These are phyloP conservation scores for Salix exigua DNA, from an alignment of 345 rosid species.

Conservation along the genomic window DNA sequence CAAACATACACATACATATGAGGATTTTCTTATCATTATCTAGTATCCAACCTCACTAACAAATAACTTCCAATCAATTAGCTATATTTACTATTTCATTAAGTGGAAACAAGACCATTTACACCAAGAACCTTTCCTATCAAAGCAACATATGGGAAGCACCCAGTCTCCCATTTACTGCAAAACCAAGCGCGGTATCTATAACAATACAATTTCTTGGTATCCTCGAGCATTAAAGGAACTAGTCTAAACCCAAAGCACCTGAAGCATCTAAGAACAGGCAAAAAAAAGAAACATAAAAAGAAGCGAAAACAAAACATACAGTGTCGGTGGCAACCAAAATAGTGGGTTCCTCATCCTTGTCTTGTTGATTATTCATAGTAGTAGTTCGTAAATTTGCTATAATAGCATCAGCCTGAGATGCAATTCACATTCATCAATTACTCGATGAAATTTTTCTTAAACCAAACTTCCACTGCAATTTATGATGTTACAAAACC, in stretches of 20 bases:
- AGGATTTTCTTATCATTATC: neutral
- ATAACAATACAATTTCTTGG: conserved; percentile 4
- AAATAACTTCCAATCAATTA: neutral
- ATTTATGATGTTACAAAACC: neutral
- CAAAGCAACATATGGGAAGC: too few relatives aligned
- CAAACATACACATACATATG: neutral
- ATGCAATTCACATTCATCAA: conserved; percentile 31
- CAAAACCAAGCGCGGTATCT: neutral
- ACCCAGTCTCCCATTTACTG: neutral
- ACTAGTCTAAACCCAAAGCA: conserved; percentile 16
- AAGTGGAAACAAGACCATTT: neutral
- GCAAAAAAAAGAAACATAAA: conserved; percentile 10
- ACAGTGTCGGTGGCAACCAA: conserved; percentile 75
- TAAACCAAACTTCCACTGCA: neutral
- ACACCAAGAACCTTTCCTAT: too few relatives aligned
- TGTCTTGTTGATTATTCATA: conserved; percentile 17
- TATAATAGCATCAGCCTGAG: conserved; percentile 70
- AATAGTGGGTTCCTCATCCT: conserved; percentile 36
- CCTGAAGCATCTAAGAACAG: conserved; percentile 6
- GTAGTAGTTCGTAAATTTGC: conserved; percentile 34
- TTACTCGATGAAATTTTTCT: neutral
- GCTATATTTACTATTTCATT: neutral
- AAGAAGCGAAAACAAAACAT: conserved; percentile 35
- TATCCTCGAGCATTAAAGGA: conserved; percentile 41
- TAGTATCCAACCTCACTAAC: neutral